phyloP scores from a whole-genome alignment of 2,329 filamentous ascomycete species.

The Cercospora brassicicola region DNA sequence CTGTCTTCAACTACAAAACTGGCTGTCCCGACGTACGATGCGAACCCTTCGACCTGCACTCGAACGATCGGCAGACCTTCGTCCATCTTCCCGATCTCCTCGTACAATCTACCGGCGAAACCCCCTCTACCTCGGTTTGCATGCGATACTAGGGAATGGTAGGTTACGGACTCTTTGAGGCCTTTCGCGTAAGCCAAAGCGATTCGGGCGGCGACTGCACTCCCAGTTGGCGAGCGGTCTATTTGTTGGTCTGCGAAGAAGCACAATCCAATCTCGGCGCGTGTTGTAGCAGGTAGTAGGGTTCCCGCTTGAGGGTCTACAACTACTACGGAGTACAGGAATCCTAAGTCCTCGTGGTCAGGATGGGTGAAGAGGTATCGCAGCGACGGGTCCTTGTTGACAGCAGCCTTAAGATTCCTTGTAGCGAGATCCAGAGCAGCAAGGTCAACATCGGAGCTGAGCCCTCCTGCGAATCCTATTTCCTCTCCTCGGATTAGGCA shows the following conservation, averaged over 20 bases:
- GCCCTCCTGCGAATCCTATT: slow-evolving; percentile 43
- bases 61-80: slow-evolving; percentile 12
- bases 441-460: slow-evolving; percentile 35
- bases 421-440: slow-evolving; percentile 39
- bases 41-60: slow-evolving; percentile 18
- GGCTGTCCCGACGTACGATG: slow-evolving; percentile 19
- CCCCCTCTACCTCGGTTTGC: slow-evolving; percentile 15
- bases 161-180: slow-evolving; percentile 12
- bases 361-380: slow-evolving; percentile 31
- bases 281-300: slow-evolving; percentile 22
- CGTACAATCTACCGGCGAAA: slow-evolving; percentile 20
- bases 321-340: slow-evolving; percentile 46
- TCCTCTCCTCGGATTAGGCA: slow-evolving; percentile 41
- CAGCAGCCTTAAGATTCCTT: slow-evolving; percentile 38
- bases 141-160: slow-evolving; percentile 25
- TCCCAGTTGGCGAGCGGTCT: slow-evolving; percentile 46
- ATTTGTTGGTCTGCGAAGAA: slow-evolving; percentile 49
- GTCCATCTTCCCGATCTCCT: slow-evolving; percentile 1
- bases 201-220: slow-evolving; percentile 36
- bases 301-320: slow-evolving; percentile 33
- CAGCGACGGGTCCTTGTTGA: slow-evolving; percentile 35
- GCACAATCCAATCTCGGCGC: slow-evolving; percentile 44
- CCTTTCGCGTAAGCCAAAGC: slow-evolving; percentile 30
- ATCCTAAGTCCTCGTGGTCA: slow-evolving; percentile 37
- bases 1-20: slow-evolving; percentile 20